phyloP scores from a whole-genome alignment of 306 rosid genomes.

The Castanea mollissima region DNA sequence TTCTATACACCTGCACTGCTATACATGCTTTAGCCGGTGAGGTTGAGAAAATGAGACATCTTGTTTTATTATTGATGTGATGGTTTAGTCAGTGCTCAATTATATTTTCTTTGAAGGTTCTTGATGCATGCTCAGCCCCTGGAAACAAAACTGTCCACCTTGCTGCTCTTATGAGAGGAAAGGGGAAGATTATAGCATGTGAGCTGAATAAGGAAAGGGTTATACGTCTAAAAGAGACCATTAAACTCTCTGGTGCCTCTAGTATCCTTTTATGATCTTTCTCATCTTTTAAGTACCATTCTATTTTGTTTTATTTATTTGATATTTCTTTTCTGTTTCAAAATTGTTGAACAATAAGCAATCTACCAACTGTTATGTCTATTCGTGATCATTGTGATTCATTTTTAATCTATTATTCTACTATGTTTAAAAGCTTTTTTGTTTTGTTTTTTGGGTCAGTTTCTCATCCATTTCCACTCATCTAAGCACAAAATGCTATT shows the following conservation, averaged over 20 bases:
- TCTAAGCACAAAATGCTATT: neutral
- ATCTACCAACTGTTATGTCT: neutral
- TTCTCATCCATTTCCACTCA: neutral
- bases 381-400: slow-evolving; percentile 7
- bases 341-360: neutral
- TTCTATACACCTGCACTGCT: neutral
- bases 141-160: slow-evolving; percentile 97
- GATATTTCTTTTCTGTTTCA: neutral
- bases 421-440: neutral
- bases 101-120: slow-evolving; percentile 61
- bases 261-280: slow-evolving; percentile 52
- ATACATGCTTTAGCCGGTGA: neutral
- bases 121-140: slow-evolving; percentile 95
- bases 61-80: neutral
- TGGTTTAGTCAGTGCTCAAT: slow-evolving; percentile 11
- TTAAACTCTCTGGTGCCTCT: slow-evolving; percentile 83
- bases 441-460: neutral
- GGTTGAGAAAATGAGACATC: neutral
- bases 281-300: slow-evolving; percentile 1
- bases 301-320: neutral
- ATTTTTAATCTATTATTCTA: neutral
- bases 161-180: slow-evolving; percentile 80
- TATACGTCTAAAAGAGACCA: slow-evolving; percentile 60
- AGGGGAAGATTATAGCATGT: slow-evolving; percentile 78
- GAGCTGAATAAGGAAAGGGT: slow-evolving; percentile 71